phyloP scores from a whole-genome alignment of 2,329 filamentous ascomycete genomes.

The Aspergillus costaricaensis region DNA sequence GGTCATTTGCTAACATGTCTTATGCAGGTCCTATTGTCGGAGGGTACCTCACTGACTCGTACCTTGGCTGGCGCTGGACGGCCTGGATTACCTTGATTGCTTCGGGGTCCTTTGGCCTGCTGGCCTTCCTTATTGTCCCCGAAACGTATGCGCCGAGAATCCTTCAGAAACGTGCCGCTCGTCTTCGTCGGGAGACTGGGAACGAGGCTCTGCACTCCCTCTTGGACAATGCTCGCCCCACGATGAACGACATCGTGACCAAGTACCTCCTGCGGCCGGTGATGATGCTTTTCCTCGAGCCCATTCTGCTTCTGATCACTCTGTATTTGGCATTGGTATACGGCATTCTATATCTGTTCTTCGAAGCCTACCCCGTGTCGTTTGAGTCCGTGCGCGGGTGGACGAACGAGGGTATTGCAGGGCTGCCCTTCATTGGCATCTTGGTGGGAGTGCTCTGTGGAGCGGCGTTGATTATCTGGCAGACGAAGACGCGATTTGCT shows the following conservation, averaged over 20 bases:
- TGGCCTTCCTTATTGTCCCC: slow-evolving; percentile 51
- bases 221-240: slow-evolving; percentile 46
- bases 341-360: slow-evolving; percentile 41
- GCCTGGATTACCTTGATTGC: slow-evolving; percentile 58
- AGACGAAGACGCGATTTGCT: slow-evolving; percentile 45
- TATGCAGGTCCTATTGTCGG: slow-evolving; percentile 49
- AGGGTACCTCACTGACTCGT: slow-evolving; percentile 51
- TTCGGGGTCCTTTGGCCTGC: slow-evolving; percentile 42
- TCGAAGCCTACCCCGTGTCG: slow-evolving; percentile 46
- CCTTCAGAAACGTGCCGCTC: slow-evolving; percentile 50
- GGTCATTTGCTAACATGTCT: background rate
- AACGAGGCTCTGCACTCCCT: slow-evolving; percentile 51
- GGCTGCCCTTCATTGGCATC: slow-evolving; percentile 42
- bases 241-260: slow-evolving; percentile 39
- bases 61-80: slow-evolving; percentile 61
- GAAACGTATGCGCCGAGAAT: slow-evolving; percentile 55
- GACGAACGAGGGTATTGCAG: slow-evolving; percentile 38
- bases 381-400: slow-evolving; percentile 42
- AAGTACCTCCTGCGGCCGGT: slow-evolving; percentile 51
- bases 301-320: slow-evolving; percentile 52
- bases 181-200: slow-evolving; percentile 49
- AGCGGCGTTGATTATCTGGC: slow-evolving; percentile 39
- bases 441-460: slow-evolving; percentile 38
- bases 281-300: slow-evolving; percentile 51
- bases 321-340: slow-evolving; percentile 46